These are phyloP conservation scores for Metschnikowia similis DNA, from an alignment of 805 yeast species.

Conservation along the genomic window DNA sequence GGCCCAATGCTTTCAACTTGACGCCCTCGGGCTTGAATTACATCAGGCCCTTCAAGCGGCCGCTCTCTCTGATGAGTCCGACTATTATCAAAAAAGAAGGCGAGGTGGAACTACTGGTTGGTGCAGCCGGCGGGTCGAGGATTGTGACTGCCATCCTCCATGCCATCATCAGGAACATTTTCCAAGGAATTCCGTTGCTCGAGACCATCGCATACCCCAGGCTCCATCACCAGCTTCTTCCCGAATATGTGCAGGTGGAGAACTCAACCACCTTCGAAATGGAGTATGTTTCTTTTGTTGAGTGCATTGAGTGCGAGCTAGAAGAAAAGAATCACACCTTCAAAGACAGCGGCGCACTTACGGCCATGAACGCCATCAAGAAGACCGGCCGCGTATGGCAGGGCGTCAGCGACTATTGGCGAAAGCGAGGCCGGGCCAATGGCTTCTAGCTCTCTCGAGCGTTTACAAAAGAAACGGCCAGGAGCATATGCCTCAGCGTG, in stretches of 20 bases:
- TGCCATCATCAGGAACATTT: constrained; percentile 64
- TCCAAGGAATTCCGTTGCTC: constrained; percentile 53
- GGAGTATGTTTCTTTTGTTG: constrained; percentile 18
- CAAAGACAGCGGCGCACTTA: constrained; percentile 31
- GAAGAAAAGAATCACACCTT: constrained; percentile 36
- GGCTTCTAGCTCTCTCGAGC: constrained; percentile 44
- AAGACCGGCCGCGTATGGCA: constrained; percentile 46
- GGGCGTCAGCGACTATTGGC: constrained; percentile 89
- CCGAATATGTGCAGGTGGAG: constrained; percentile 64
- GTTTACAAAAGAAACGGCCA: neutral
- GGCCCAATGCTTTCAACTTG: constrained; percentile 71
- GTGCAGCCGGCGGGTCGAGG: constrained; percentile 93
- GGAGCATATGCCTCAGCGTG: too few relatives aligned
- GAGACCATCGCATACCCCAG: constrained; percentile 78
- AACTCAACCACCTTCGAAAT: constrained; percentile 35
- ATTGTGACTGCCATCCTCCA: constrained; percentile 81
- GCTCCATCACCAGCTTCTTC: constrained; percentile 84
- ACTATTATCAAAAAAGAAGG: constrained; percentile 41
- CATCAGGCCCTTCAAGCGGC: constrained; percentile 72
- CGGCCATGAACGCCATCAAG: constrained; percentile 40
- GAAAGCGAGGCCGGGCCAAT: constrained; percentile 72
- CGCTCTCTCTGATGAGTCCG: constrained; percentile 81
- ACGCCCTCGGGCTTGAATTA: constrained; percentile 79
- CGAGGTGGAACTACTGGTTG: constrained; percentile 54
- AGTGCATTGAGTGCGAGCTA: constrained; percentile 29